Base-by-base conservation (phyloP, 345 rosid genomes). In the Populus alba region DNA sequence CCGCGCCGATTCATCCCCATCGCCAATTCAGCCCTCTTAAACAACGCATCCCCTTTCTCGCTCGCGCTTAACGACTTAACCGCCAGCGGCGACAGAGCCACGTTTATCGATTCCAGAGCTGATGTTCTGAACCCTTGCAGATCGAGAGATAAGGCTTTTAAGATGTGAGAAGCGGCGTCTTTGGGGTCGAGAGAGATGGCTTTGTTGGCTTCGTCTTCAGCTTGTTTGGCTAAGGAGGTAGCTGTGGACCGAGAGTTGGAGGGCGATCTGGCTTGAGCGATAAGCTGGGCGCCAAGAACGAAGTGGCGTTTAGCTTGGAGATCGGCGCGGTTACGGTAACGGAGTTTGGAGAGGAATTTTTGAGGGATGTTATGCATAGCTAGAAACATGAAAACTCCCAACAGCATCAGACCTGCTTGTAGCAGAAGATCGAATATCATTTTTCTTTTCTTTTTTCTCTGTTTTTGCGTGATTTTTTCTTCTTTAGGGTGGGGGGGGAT, bases 221-320 rank as follows among this genome's bases (percentile, higher is more conserved):
- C 95, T 68, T 86, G 83, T 73, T 84, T 78, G 84, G 95, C 95
- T 5, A 88, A 45, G 73, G 91, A 75, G 33, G 81, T 51, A 78
- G 89, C 31, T 63, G 82, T 39, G 72, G 92, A 79, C 61, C 84
- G 83, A 72, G 89, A 78, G 63, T 83, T 79, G 81, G 90, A 76
- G 73, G 78, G 49, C 16, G 91, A 88, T 75, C 88, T 79, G 75
- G 95, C 95, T 73, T 84, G 79, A 59, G 88, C 66, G 5, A 89
- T 79, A 68, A 87, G 85, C 89, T 89, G 94, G 29, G 94, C 94
- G 71, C 92, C 94, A 65, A 68, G 66, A 79, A 91, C 90, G 87
- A 91, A 91, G 81, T 87, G 92, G 62, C 87, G 89, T 86, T 89
- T 91, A 70, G 94, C 87, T 57, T 85, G 86, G 68, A 83, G 37